These are phyloP conservation scores for Penicillium sp. DNA, from an alignment of 2,329 filamentous ascomycete genomes.

Conservation along the genomic window DNA sequence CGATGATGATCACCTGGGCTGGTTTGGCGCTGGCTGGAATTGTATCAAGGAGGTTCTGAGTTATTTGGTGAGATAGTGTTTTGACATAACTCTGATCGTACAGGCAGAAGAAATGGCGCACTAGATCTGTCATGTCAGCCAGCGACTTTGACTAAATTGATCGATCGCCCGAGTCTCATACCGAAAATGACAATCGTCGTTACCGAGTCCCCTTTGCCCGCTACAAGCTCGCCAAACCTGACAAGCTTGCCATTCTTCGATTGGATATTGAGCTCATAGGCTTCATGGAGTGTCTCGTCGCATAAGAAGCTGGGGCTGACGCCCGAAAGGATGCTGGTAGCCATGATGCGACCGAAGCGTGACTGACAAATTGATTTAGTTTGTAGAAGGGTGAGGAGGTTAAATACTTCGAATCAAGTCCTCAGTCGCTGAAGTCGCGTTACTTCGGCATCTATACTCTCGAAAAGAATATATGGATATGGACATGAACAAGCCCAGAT, in stretches of 20 bases:
- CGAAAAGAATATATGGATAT: background rate
- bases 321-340: background rate
- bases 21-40: constrained; percentile 15
- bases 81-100: constrained; percentile 29
- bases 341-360: constrained; percentile 1
- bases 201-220: constrained; percentile 23
- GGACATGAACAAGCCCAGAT: background rate
- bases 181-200: constrained; percentile 26
- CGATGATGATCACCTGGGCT: constrained; percentile 27
- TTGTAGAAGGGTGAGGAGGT: no score
- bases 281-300: constrained; percentile 22
- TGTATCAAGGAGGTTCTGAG: constrained; percentile 15
- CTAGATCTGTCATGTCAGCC: constrained; percentile 1
- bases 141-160: background rate
- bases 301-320: constrained; percentile 7
- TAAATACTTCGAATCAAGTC: background rate
- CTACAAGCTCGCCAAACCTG: constrained; percentile 28
- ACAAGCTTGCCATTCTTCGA: constrained; percentile 14
- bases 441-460: background rate
- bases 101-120: constrained; percentile 28
- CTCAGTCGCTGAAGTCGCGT: background rate
- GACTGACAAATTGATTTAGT: background rate
- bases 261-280: constrained; percentile 26
- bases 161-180: constrained; percentile 1
- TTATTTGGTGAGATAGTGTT: constrained; percentile 14